A percentile compares a stretch with the other conserved stretches of the same genome.
Evolutionary conservation across 345 rosid species (phyloP).

Genomic region (Durio zibethinus): DNA sequence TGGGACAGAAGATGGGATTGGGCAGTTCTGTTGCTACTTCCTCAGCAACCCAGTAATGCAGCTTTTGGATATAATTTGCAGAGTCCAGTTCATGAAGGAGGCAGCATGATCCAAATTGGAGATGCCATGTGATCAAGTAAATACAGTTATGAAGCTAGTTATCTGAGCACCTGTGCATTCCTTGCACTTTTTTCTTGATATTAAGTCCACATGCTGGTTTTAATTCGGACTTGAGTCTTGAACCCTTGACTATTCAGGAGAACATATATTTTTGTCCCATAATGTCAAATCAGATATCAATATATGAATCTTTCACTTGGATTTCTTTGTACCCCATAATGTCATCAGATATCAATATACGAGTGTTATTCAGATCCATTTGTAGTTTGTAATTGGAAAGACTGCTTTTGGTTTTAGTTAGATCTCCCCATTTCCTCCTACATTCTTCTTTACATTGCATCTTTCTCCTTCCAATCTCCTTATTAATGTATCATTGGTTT

Average conservation of each 20-base stretch:
- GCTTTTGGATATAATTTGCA: neutral
- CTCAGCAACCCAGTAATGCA: slow-evolving; percentile 21
- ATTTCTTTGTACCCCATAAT: neutral
- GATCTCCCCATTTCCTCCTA: no score
- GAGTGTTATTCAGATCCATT: neutral
- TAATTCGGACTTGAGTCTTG: neutral
- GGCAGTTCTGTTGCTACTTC: slow-evolving; percentile 44
- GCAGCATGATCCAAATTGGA: neutral
- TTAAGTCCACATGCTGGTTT: neutral
- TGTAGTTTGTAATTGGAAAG: neutral
- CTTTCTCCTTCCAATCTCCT: no score
- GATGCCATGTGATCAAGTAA: neutral
- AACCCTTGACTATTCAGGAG: slow-evolving; percentile 1
- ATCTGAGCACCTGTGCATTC: neutral
- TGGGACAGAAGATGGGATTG: slow-evolving; percentile 98
- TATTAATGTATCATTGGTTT: neutral
- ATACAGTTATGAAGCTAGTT: slow-evolving; percentile 5
- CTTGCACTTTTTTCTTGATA: neutral
- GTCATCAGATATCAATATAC: neutral
- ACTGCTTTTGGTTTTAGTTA: no score
- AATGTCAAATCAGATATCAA: neutral
- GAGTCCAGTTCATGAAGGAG: slow-evolving; percentile 1
- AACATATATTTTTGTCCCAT: neutral
- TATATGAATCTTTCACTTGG: neutral
- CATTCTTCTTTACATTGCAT: no score